Conservation (phyloP, 225 moss, liverwort and hornwort genomes). For the Marchantia paleacea region DNA sequence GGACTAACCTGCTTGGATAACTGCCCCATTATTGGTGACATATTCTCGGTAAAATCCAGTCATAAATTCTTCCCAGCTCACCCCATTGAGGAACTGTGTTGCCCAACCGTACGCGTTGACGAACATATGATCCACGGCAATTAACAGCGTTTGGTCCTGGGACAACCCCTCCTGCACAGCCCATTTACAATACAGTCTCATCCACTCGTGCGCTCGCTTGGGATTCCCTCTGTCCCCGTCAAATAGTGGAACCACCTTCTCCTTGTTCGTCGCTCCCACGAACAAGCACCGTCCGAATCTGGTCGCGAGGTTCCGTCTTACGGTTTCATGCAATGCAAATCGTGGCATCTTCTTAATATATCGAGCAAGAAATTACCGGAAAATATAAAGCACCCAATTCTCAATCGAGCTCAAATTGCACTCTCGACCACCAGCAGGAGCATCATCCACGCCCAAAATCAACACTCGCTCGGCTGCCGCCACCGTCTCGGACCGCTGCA, state of each 20-base stretch:
- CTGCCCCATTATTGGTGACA: conserved; percentile 32
- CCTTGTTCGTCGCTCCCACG: conserved; percentile 33
- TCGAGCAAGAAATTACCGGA: not conserved
- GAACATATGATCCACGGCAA: conserved; percentile 54
- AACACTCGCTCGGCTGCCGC: not conserved
- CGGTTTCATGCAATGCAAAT: conserved; percentile 40
- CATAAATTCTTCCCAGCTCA: conserved; percentile 46
- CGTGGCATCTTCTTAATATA: conserved; percentile 32
- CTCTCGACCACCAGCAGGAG: not conserved
- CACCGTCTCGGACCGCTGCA: not conserved
- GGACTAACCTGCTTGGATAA: conserved; percentile 33
- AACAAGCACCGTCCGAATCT: conserved; percentile 40
- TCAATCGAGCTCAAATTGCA: not conserved
- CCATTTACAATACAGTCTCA: conserved; percentile 45
- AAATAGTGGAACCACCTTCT: conserved; percentile 44
- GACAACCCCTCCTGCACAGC: conserved; percentile 50
- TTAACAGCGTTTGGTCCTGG: conserved; percentile 43
- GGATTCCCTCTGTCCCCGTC: conserved; percentile 32
- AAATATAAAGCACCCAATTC: not conserved
- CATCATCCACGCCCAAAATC: not conserved
- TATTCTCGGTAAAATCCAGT: conserved; percentile 34
- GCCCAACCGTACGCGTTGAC: conserved; percentile 41
- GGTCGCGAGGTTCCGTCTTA: conserved; percentile 29
- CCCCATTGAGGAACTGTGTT: conserved; percentile 44
- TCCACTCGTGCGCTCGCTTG: conserved; percentile 39